Evolutionary conservation across 2,329 filamentous ascomycete genomes (phyloP).

Genomic region (Rachicladosporium sp.): DNA sequence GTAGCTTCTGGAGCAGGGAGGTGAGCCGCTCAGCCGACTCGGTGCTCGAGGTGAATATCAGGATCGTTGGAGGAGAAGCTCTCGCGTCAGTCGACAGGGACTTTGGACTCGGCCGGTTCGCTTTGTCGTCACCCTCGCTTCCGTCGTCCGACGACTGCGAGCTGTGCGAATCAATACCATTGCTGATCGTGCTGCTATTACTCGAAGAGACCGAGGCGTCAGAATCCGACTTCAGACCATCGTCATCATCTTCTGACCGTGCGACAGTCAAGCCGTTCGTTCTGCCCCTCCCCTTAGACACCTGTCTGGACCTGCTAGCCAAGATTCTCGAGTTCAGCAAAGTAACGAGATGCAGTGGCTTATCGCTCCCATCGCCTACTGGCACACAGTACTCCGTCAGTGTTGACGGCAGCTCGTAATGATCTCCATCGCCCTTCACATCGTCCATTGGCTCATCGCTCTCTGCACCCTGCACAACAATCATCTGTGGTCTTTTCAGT

Average conservation of each 20-base stretch:
- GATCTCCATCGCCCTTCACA: constrained; percentile 9
- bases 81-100: no score
- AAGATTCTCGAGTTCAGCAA: constrained; percentile 49
- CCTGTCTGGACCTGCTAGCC: background rate
- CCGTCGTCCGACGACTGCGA: constrained; percentile 4
- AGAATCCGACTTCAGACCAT: constrained; percentile 14
- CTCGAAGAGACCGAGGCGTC: constrained; percentile 9
- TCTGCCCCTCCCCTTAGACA: no score
- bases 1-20: constrained; percentile 47
- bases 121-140: background rate
- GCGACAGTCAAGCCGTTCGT: no score
- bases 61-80: no score
- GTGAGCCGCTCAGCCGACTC: constrained; percentile 79
- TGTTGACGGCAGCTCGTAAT: constrained; percentile 46
- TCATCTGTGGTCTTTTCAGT: constrained; percentile 59
- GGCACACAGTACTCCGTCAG: constrained; percentile 37
- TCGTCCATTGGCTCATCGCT: constrained; percentile 24
- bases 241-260: no score
- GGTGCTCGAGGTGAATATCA: constrained; percentile 80
- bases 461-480: constrained; percentile 53
- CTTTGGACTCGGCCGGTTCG: no score
- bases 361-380: constrained; percentile 38
- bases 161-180: constrained; percentile 7
- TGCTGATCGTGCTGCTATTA: constrained; percentile 6
- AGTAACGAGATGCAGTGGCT: constrained; percentile 73